These are phyloP conservation scores for Fraxinus velutina DNA, from an alignment of 305 asterid species.

Conservation along the genomic window DNA sequence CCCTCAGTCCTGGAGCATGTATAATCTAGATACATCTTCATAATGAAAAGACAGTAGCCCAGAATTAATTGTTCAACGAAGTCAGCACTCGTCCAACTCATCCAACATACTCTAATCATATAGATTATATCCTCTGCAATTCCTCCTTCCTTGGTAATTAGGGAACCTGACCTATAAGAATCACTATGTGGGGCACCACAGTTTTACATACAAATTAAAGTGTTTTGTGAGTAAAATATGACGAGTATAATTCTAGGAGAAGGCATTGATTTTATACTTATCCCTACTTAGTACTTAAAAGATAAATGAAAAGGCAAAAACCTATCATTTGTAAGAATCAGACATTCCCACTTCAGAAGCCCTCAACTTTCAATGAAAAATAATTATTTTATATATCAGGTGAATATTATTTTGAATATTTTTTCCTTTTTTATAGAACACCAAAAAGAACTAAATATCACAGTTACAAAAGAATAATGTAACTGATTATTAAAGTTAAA, in stretches of 20 bases:
- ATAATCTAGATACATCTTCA: neutral
- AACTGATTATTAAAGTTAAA: conserved; percentile 2
- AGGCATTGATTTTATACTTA: neutral
- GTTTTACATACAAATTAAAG: neutral
- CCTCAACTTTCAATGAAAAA: neutral
- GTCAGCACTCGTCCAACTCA: neutral
- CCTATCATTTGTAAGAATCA: neutral
- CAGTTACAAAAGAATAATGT: conserved; percentile 2
- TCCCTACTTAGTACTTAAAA: neutral
- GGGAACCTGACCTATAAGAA: neutral
- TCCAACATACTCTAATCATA: neutral
- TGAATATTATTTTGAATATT: neutral
- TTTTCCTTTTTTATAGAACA: neutral
- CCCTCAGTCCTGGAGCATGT: neutral
- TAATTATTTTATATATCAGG: conserved; percentile 6
- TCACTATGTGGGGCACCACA: neutral
- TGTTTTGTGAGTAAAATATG: neutral
- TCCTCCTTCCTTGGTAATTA: neutral
- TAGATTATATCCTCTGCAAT: neutral
- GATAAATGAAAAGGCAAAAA: conserved; percentile 2
- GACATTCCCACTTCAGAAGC: neutral
- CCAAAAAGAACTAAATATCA: conserved; percentile 5
- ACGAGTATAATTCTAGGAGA: neutral
- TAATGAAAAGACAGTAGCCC: conserved; percentile 11
- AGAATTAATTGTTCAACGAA: neutral